These are phyloP conservation scores for Globisporangium abappressorium DNA, from an alignment of 352 stramenopile species.

Conservation along the genomic window DNA sequence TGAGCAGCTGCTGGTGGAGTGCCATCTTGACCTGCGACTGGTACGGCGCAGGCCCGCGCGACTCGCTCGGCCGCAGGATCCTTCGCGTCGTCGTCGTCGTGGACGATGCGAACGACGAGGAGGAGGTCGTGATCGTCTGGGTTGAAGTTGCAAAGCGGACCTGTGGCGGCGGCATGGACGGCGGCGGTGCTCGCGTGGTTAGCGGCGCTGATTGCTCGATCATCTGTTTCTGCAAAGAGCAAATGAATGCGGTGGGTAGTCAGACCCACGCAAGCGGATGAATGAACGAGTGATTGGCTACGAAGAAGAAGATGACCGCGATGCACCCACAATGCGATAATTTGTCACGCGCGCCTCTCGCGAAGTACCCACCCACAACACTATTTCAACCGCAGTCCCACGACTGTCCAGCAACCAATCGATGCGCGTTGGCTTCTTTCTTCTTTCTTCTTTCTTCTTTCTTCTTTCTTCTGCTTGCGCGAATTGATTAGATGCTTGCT, in stretches of 20 bases:
- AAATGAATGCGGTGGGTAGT: neutral
- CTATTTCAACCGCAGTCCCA: neutral
- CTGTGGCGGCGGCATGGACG: neutral
- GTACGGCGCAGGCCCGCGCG: conserved; percentile 12
- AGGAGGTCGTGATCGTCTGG: neutral
- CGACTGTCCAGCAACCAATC: neutral
- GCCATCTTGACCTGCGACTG: conserved; percentile 23
- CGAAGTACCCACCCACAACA: no score
- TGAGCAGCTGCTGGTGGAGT: conserved; percentile 18
- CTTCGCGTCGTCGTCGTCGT: conserved; percentile 9
- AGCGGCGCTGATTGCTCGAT: neutral
- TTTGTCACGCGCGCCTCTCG: neutral
- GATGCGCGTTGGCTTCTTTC: neutral
- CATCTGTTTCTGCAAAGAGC: neutral
- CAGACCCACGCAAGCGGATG: neutral
- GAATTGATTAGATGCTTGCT: neutral
- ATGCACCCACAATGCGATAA: conserved; percentile 1
- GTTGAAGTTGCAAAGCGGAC: conserved; percentile 3
- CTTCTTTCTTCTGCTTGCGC: neutral
- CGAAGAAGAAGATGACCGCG: neutral
- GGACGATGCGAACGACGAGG: neutral
- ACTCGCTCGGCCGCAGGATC: conserved; percentile 1
- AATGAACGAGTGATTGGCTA: neutral
- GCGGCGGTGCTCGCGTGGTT: neutral
- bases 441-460: neutral